These are phyloP conservation scores for Anisodus acutangulus DNA, from an alignment of 257 asterid species.

Conservation along the genomic window DNA sequence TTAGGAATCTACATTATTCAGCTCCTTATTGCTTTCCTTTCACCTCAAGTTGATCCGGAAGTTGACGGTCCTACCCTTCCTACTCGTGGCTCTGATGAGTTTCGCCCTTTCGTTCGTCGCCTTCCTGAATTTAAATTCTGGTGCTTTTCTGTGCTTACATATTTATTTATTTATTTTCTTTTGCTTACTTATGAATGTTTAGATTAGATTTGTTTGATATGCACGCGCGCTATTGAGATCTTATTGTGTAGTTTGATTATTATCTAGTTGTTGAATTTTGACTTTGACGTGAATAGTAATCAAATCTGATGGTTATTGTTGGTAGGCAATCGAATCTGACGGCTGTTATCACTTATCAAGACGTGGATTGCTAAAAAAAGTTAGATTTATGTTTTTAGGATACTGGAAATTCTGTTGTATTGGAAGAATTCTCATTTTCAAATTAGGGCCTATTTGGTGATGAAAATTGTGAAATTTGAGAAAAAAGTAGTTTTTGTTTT, in stretches of 20 bases:
- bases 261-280: not conserved
- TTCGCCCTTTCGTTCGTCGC: conserved; percentile 98
- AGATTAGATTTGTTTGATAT: conserved; percentile 25
- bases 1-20: conserved; percentile 90
- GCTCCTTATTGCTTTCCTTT: conserved; percentile 85
- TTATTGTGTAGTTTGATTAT: not conserved
- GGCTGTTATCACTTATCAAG: not conserved
- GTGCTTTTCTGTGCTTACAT: conserved; percentile 30
- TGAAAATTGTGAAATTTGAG: too few relatives aligned
- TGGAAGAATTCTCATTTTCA: not conserved
- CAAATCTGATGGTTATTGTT: not conserved
- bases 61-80: conserved; percentile 85
- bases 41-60: conserved; percentile 99
- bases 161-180: not conserved
- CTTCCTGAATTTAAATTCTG: conserved; percentile 98
- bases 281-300: not conserved
- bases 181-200: not conserved
- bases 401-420: not conserved
- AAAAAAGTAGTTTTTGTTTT: too few relatives aligned
- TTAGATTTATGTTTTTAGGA: conserved; percentile 15
- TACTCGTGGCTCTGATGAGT: conserved; percentile 94
- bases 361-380: not conserved
- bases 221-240: not conserved
- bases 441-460: not conserved
- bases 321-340: not conserved